phyloP scores from a whole-genome alignment of 495 filamentous ascomycete genomes.

The Haplographium delicatum region DNA sequence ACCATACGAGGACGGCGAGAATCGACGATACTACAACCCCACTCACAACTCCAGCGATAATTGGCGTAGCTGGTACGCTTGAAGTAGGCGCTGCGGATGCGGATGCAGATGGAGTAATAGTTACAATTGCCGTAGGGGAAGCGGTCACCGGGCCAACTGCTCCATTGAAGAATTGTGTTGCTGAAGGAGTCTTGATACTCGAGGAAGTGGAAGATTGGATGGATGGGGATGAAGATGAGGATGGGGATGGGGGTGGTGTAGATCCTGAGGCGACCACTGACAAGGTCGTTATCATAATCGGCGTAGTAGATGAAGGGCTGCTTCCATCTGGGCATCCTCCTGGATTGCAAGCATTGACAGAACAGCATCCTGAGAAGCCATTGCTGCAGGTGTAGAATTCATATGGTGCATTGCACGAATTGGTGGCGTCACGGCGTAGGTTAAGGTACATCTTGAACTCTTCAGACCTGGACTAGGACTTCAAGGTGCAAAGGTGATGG shows the following conservation, averaged over 20 bases:
- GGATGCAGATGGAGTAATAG: neutral
- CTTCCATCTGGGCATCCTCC: conserved; percentile 10
- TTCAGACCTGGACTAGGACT: neutral
- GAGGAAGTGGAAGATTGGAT: neutral
- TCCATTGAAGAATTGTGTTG: neutral
- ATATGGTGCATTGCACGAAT: neutral
- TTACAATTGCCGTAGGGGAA: neutral
- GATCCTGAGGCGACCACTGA: too few relatives aligned
- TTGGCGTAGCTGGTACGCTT: neutral
- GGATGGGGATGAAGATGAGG: neutral
- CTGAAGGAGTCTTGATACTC: neutral
- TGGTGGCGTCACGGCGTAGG: neutral
- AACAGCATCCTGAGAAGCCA: conserved; percentile 15
- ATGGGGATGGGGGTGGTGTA: neutral
- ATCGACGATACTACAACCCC: conserved; percentile 3
- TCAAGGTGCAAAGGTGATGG: neutral
- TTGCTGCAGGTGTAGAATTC: neutral
- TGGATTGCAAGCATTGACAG: conserved; percentile 10
- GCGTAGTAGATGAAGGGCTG: too few relatives aligned
- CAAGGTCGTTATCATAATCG: too few relatives aligned
- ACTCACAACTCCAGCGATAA: conserved; percentile 14
- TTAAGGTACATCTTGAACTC: neutral
- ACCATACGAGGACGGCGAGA: conserved; percentile 5
- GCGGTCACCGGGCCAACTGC: neutral
- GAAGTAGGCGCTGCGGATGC: neutral